Conservation (phyloP, 768 basidiomycete species). For the Podaxis sp. region DNA sequence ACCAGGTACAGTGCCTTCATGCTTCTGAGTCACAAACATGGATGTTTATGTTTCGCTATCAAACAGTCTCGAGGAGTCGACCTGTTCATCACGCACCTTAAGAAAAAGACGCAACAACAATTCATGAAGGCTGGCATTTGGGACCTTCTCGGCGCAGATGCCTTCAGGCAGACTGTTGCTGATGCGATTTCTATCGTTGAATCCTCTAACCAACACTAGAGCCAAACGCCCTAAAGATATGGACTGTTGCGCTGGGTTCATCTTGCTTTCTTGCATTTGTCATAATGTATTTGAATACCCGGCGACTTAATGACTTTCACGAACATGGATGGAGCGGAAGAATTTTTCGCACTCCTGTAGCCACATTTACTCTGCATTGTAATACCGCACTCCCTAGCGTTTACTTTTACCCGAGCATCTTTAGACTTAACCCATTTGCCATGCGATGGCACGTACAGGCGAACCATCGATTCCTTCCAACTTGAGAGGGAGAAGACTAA, state of each 20-base stretch:
- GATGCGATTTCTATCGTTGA: conserved; percentile 50
- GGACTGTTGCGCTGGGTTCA: neutral
- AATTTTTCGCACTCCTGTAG: neutral
- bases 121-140: conserved; percentile 54
- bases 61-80: conserved; percentile 49
- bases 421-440: conserved; percentile 18
- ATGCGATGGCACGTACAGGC: conserved; percentile 71
- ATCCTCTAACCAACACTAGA: neutral
- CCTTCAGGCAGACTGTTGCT: conserved; percentile 49
- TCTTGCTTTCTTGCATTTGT: neutral
- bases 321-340: neutral
- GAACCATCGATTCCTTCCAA: conserved; percentile 64
- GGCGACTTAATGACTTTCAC: neutral
- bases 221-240: neutral
- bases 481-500: conserved; percentile 60
- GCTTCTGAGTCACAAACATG: neutral
- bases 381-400: neutral
- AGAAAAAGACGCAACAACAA: conserved; percentile 35
- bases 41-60: neutral
- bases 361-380: neutral
- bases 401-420: neutral
- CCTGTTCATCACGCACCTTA: conserved; percentile 52
- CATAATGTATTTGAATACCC: neutral
- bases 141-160: conserved; percentile 45
- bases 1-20: conserved; percentile 49